These are phyloP conservation scores for Byssothecium circinans DNA, from an alignment of 2,329 filamentous ascomycete species.

Conservation along the genomic window DNA sequence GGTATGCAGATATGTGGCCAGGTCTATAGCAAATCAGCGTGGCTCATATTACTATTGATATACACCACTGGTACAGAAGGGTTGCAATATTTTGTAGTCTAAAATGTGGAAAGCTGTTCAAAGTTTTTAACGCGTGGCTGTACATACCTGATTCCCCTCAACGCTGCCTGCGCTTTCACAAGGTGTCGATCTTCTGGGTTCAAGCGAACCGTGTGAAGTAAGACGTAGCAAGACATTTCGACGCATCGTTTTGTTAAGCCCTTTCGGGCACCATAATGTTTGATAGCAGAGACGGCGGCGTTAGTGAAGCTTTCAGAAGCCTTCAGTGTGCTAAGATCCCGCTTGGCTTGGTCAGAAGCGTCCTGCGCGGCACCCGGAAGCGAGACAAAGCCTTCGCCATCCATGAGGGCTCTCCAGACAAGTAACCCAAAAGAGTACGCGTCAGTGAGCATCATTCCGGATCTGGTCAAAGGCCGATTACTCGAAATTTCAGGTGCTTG, in stretches of 20 bases:
- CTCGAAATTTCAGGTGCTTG: conserved; percentile 10
- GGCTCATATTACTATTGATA: too few species aligned
- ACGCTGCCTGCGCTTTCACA: conserved; percentile 5
- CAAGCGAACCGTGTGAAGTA: conserved; percentile 4
- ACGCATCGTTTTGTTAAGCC: background rate
- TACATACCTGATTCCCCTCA: conserved; percentile 9
- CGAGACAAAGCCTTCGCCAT: conserved; percentile 10
- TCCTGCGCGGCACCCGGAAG: conserved; percentile 3
- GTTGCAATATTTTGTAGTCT: too few species aligned
- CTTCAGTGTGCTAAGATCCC: background rate
- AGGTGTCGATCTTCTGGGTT: conserved; percentile 5
- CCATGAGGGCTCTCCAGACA: conserved; percentile 8
- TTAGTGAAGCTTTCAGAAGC: conserved; percentile 2
- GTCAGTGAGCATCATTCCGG: conserved; percentile 12
- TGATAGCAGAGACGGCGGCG: background rate
- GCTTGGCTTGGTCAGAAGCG: conserved; percentile 4
- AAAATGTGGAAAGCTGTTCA: too few species aligned
- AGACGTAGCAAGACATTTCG: conserved; percentile 1
- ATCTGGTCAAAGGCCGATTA: background rate
- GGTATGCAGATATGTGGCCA: background rate
- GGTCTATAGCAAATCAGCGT: background rate
- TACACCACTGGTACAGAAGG: too few species aligned
- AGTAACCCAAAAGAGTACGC: conserved; percentile 14
- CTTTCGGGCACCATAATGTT: background rate
- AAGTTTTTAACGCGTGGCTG: too few species aligned